Conservation (phyloP, 2,329 filamentous ascomycete species). For the Sporothrix dimorphospora region DNA sequence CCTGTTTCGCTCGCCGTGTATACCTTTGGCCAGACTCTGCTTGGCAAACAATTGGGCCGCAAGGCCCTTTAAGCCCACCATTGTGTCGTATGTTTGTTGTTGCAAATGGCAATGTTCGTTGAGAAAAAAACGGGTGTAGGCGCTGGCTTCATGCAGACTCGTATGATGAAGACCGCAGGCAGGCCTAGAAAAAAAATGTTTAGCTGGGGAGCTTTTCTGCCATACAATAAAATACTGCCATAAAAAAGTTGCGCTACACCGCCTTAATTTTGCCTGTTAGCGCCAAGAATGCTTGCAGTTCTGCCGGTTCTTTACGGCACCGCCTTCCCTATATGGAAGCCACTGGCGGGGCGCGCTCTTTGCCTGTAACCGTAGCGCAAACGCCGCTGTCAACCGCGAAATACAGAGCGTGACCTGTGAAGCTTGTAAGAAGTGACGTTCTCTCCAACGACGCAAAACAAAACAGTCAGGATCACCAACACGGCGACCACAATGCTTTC, state of each 20-base stretch:
- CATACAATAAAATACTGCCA: constrained; percentile 22
- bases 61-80: constrained; percentile 55
- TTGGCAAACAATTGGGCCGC: constrained; percentile 64
- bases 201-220: constrained; percentile 16
- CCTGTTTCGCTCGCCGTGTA: constrained; percentile 3
- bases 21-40: constrained; percentile 66
- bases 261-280: constrained; percentile 18
- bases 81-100: constrained; percentile 41
- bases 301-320: constrained; percentile 25
- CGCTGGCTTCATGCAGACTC: not conserved
- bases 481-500: constrained; percentile 9
- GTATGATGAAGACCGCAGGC: not conserved
- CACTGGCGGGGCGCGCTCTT: not conserved
- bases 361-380: not conserved
- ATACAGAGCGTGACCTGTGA: not conserved
- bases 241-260: constrained; percentile 32
- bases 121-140: not conserved
- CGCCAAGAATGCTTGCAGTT: constrained; percentile 7
- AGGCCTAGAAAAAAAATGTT: constrained; percentile 24
- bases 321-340: constrained; percentile 27
- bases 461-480: not conserved
- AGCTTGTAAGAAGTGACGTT: constrained; percentile 9
- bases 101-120: not conserved
- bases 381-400: not conserved
- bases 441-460: not conserved